Base-by-base conservation (phyloP, 2,329 filamentous ascomycete species). In the Rhynchosporium secalis region DNA sequence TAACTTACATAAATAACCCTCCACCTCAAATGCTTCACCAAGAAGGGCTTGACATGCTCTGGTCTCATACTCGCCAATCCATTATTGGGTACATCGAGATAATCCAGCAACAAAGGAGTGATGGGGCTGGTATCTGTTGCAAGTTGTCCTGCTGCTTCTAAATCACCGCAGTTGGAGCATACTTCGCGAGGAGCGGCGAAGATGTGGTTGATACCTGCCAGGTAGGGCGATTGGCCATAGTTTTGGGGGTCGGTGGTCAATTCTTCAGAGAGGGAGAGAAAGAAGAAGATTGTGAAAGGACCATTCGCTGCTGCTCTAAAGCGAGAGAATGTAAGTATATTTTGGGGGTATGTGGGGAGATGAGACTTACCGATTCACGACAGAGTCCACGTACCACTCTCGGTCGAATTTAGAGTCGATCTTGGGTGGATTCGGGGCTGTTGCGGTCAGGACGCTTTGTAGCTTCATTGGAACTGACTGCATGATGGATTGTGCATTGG, bases 11-110 rank as follows among this genome's bases (percentile, higher is more conserved):
- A 43, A 33, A 60, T 36, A 31, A 60, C 48, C 26, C 58, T 52
- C 58, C 58, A 60, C 29, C 38, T 55, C 47, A 60, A 36, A 46
- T 60, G 15, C 49, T 54, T 55, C 31, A 60, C 48, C 58, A 60
- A 60, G 48, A 60, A 60, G 15, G 58, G 58, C 48, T 54, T 55
- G 15, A 60, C 58, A 45, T 60, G 57, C 46, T 60, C 57, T 31
- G 57, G 57, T 52, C 38, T 40, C 57, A 60, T 52, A 55, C 58
- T 60, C 36, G 46, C 58, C 58, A 55, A 28, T 10, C 26, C 40
- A 36, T 43, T 52, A 41, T 56, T 36, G n/a, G 52, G 52, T 33
- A 55, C 29, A 9, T 60, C 58, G 26, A 60, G 5, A 29, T 60
- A 60, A 60, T 60, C 58, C 31, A 60, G 58, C 31, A 60, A 31